Percentiles rank a stretch among this genome's conserved stretches.
Evolutionary conservation across 2,329 filamentous ascomycete genomes (phyloP).

Genomic region (Clarireedia monteithiana): DNA sequence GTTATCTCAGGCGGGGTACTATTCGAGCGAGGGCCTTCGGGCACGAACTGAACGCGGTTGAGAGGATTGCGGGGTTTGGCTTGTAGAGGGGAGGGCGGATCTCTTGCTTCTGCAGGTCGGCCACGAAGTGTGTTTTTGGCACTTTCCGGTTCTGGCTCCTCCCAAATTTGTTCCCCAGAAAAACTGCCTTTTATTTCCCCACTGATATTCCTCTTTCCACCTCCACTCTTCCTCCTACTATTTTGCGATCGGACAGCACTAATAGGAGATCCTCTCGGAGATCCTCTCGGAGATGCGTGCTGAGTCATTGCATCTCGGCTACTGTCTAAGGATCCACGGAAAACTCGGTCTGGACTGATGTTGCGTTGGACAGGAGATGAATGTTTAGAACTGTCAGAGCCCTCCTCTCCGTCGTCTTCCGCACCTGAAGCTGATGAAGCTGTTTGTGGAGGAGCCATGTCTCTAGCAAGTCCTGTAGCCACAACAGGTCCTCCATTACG

Average conservation of each 20-base stretch:
- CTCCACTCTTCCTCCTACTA: conserved; percentile 17
- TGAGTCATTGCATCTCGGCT: conserved; percentile 9
- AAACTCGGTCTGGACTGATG: conserved; percentile 21
- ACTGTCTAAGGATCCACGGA: conserved; percentile 21
- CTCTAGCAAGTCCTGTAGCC: conserved; percentile 26
- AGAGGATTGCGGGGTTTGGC: conserved; percentile 59
- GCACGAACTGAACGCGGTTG: conserved; percentile 47
- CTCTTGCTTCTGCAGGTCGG: conserved; percentile 21
- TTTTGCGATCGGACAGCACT: conserved; percentile 14
- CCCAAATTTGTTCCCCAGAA: conserved; percentile 76
- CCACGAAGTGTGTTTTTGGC: conserved; percentile 12
- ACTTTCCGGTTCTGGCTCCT: conserved; percentile 60
- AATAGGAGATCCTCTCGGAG: conserved; percentile 26
- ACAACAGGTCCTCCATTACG: conserved; percentile 40
- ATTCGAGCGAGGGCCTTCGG: conserved; percentile 34
- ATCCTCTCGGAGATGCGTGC: conserved; percentile 14
- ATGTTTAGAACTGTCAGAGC: background rate
- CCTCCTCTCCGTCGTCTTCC: conserved; percentile 25
- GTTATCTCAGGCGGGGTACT: conserved; percentile 36
- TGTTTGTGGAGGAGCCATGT: conserved; percentile 24
- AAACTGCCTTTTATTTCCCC: conserved; percentile 57
- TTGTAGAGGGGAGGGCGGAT: conserved; percentile 40
- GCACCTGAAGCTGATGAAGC: conserved; percentile 27
- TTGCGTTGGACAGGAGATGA: conserved; percentile 29
- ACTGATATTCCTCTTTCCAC: conserved; percentile 54